Conservation (phyloP, 2,329 filamentous ascomycete species). For the Hymenoscyphus fraxineus region DNA sequence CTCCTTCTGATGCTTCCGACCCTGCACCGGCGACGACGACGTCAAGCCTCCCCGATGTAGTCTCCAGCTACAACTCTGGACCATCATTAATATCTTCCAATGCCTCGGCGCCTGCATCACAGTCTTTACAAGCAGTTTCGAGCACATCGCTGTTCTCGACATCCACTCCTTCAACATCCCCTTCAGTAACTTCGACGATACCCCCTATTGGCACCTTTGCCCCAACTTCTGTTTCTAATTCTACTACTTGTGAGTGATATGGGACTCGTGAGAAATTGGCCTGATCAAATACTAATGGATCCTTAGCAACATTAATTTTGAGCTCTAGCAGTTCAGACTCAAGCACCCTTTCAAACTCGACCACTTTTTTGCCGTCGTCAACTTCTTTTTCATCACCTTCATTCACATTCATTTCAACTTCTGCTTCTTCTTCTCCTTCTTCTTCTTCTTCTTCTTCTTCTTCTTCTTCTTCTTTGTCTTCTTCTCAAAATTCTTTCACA, state of each 20-base stretch:
- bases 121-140: slow-evolving; percentile 27
- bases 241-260: slow-evolving; percentile 29
- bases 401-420: slow-evolving; percentile 12
- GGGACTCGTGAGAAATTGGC: neutral
- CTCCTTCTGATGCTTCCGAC: slow-evolving; percentile 9
- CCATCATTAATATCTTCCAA: slow-evolving; percentile 7
- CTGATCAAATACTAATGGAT: slow-evolving; percentile 14
- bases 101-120: slow-evolving; percentile 17
- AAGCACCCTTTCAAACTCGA: slow-evolving; percentile 20
- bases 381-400: slow-evolving; percentile 15
- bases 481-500: slow-evolving; percentile 10
- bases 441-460: slow-evolving; percentile 12
- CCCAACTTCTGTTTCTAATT: slow-evolving; percentile 32
- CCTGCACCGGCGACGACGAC: slow-evolving; percentile 7
- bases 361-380: slow-evolving; percentile 16
- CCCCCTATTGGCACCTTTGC: slow-evolving; percentile 24
- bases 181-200: slow-evolving; percentile 3
- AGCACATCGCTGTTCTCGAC: slow-evolving; percentile 21
- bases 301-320: slow-evolving; percentile 29
- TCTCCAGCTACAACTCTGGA: slow-evolving; percentile 9
- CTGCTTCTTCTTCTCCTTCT: slow-evolving; percentile 6
- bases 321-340: slow-evolving; percentile 26
- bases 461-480: slow-evolving; percentile 12
- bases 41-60: neutral
- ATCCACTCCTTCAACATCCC: slow-evolving; percentile 28